Evolutionary conservation across 768 basidiomycete genomes (phyloP).

Genomic region (Termitomyces sp.): DNA sequence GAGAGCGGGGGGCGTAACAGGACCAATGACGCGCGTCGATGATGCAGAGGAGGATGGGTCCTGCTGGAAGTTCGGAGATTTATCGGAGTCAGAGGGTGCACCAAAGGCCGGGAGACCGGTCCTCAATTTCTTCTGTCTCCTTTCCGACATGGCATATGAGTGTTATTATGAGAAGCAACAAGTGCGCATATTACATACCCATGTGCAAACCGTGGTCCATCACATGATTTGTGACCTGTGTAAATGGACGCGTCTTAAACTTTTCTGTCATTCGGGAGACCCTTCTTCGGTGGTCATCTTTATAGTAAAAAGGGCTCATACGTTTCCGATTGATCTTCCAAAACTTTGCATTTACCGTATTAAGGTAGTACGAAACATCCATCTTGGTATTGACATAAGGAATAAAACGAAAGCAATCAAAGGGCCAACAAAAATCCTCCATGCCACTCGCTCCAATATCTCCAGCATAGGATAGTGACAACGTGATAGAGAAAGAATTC

Average conservation of each 20-base stretch:
- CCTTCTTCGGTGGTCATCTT: no score
- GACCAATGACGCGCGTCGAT: constrained; percentile 37
- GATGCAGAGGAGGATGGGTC: constrained; percentile 46
- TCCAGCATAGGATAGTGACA: constrained; percentile 9
- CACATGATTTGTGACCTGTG: no score
- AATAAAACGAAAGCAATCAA: constrained; percentile 21
- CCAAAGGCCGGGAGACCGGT: constrained; percentile 24
- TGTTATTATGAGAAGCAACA: not conserved
- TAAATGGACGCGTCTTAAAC: no score
- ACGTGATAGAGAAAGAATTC: constrained; percentile 14
- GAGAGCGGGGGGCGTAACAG: constrained; percentile 34
- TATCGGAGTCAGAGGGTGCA: constrained; percentile 40
- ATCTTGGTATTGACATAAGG: constrained; percentile 4
- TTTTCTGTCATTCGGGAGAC: no score
- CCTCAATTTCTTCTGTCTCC: constrained; percentile 9
- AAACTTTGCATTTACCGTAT: not conserved
- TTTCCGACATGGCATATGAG: constrained; percentile 6
- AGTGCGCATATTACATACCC: no score
- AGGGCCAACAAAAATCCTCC: constrained; percentile 37
- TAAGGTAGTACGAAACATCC: not conserved
- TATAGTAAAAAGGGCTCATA: not conserved
- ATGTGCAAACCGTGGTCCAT: no score
- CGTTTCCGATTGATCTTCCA: not conserved
- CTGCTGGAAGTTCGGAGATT: constrained; percentile 22
- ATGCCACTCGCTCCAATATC: constrained; percentile 26